Conservation (phyloP, 495 filamentous ascomycete genomes). For the Hypomontagnella monticulosa region DNA sequence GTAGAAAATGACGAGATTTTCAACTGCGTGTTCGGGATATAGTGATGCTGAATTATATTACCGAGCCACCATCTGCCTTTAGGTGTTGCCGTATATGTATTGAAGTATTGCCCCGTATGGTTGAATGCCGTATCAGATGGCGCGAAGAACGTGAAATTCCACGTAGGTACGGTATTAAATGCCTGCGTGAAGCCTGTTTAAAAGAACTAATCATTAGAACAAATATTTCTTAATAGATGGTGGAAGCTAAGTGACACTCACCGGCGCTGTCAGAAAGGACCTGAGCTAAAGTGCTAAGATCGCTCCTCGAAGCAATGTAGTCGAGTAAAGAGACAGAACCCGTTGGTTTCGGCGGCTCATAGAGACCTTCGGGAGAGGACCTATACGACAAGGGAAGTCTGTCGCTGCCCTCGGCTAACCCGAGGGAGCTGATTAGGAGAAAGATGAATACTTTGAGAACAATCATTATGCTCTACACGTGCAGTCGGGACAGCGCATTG, state of each 20-base stretch:
- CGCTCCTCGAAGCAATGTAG: slow-evolving; percentile 38
- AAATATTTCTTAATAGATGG: background rate
- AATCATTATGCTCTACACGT: background rate
- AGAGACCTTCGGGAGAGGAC: slow-evolving; percentile 30
- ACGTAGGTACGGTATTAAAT: slow-evolving; percentile 34
- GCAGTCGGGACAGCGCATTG: too few relatives aligned
- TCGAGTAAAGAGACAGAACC: slow-evolving; percentile 38
- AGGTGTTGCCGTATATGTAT: slow-evolving; percentile 31
- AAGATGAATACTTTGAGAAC: background rate
- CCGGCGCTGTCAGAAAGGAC: slow-evolving; percentile 37
- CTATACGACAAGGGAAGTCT: slow-evolving; percentile 8
- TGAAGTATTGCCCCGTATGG: slow-evolving; percentile 34
- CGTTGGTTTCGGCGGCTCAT: slow-evolving; percentile 29
- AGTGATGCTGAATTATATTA: slow-evolving; percentile 42
- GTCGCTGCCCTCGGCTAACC: slow-evolving; percentile 10
- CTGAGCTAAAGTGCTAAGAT: slow-evolving; percentile 36
- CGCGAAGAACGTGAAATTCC: slow-evolving; percentile 45
- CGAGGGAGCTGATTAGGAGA: background rate
- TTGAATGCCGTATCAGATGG: slow-evolving; percentile 42
- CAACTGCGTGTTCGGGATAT: slow-evolving; percentile 41
- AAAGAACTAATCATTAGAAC: background rate
- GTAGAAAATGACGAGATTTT: slow-evolving; percentile 34
- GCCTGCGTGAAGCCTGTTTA: slow-evolving; percentile 38
- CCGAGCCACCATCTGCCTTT: slow-evolving; percentile 44
- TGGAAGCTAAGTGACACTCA: background rate